Evolutionary conservation across 2,329 filamentous ascomycete species (phyloP), one percentile per base, ranked within the genome.

Genomic region (Calonectria pseudoreteaudii): DNA sequence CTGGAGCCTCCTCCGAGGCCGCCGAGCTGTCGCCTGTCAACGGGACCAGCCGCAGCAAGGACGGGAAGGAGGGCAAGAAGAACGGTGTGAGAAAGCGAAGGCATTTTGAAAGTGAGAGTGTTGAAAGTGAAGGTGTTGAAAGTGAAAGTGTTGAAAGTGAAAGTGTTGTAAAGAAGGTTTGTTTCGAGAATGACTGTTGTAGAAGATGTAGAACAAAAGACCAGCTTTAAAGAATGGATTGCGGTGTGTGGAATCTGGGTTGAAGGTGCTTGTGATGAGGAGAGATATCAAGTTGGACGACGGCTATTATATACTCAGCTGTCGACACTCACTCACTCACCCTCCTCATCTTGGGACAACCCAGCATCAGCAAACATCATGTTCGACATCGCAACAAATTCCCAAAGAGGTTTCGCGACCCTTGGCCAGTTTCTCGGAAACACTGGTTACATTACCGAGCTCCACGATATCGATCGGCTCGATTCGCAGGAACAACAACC

Each of bases 11-110:
- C 20, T 20, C 52, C 52, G 14, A 56, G 52, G 26, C 52, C 56
- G 56, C 56, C 26, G 23, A 62, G 34, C 34, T 62, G 36, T 20
- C 56, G 34, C 34, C 20, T 62, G 23, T 62, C 56, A 36, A 80
- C 71, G 75, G 79, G 79, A 58, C 76, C 74, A 62, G 79, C 79
- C 72, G 76, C 66, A 44, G 72, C 77, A 23, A 80, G 71, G 60
- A 79, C 73, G 58, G 74, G 71, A 8, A 80, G 75, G 65, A 76
- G 71, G 64, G 80, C 49, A 68, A 80, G 73, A 56, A 80, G 49
- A 62, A 74, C 56, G 31, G 56, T 41, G 34, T 10, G 65, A 49
- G 62, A 66, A 58, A 75, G 53, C 26, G 77, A 76, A 71, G 76
- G 74, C 78, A 80, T 80, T 16, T 62, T 31, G 62, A 74, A 53